These are phyloP conservation scores for Geoglossum glabrum DNA, from an alignment of 495 filamentous ascomycete genomes.

Conservation along the genomic window DNA sequence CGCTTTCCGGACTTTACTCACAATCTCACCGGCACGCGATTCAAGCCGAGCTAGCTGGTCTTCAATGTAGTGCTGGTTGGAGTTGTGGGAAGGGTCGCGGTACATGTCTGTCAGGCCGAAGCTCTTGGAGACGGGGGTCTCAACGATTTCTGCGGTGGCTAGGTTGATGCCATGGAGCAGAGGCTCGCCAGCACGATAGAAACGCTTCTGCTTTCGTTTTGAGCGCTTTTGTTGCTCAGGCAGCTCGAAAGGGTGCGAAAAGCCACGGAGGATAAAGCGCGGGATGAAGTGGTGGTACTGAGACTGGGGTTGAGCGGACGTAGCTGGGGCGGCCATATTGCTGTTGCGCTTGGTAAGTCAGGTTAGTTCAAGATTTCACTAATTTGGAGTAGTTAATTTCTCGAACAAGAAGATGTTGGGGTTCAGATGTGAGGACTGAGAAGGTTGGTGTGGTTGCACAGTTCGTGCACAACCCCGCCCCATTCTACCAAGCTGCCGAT, in stretches of 20 bases:
- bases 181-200: not conserved
- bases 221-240: slow-evolving; percentile 1
- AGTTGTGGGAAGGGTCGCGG: slow-evolving; percentile 13
- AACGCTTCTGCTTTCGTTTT: not conserved
- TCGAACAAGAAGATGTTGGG: not conserved
- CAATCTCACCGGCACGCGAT: slow-evolving; percentile 12
- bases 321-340: not conserved
- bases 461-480: not conserved
- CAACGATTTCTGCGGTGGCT: slow-evolving; percentile 2
- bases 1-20: slow-evolving; percentile 18
- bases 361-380: not conserved
- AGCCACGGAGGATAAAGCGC: slow-evolving; percentile 26
- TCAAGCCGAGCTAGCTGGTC: slow-evolving; percentile 20
- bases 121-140: slow-evolving; percentile 17
- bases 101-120: slow-evolving; percentile 27
- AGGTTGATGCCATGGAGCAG: slow-evolving; percentile 10
- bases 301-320: not conserved
- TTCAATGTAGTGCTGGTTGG: slow-evolving; percentile 19
- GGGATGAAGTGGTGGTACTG: slow-evolving; percentile 30
- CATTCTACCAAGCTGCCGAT: not conserved
- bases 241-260: slow-evolving; percentile 15
- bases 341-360: not conserved
- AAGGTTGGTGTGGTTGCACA: not conserved
- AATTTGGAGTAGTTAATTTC: not conserved
- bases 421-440: not conserved